Conservation (phyloP, 306 rosid species). For the Lathyrus aphaca region DNA sequence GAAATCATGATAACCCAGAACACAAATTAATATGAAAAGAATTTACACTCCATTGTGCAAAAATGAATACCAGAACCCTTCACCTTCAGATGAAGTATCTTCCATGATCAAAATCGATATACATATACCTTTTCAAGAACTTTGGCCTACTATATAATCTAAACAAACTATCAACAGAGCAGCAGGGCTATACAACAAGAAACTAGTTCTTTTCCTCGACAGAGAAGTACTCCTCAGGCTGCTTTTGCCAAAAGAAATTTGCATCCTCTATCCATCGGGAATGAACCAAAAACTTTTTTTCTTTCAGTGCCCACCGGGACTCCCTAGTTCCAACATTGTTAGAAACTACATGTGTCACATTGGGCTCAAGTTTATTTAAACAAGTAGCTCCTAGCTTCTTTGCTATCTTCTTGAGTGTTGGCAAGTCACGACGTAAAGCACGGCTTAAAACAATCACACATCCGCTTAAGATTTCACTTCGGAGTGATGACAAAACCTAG, state of each 20-base stretch:
- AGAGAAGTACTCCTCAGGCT: slow-evolving; percentile 63
- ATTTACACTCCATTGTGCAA: too few species aligned
- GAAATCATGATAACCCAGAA: too few species aligned
- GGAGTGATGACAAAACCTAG: slow-evolving; percentile 63
- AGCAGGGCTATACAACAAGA: neutral
- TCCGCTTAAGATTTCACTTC: slow-evolving; percentile 57
- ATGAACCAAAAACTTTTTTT: slow-evolving; percentile 71
- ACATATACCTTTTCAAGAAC: too few species aligned
- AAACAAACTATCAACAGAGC: too few species aligned
- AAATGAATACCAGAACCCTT: too few species aligned
- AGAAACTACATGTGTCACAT: slow-evolving; percentile 77
- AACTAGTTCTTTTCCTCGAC: neutral
- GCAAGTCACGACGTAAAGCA: slow-evolving; percentile 48
- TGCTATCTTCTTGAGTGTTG: slow-evolving; percentile 71
- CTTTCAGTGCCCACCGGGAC: slow-evolving; percentile 74
- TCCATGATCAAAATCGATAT: too few species aligned
- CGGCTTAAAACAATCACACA: slow-evolving; percentile 71
- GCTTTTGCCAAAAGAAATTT: slow-evolving; percentile 73
- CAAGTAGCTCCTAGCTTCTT: slow-evolving; percentile 86
- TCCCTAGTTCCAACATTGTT: slow-evolving; percentile 76
- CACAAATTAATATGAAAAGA: too few species aligned
- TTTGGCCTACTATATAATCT: too few species aligned
- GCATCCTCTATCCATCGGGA: slow-evolving; percentile 84
- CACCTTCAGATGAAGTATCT: too few species aligned
- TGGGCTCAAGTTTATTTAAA: slow-evolving; percentile 52